Percentiles rank a stretch among this genome's conserved stretches.
These are phyloP conservation scores for Kluyveromyces starmeri DNA, from an alignment of 805 yeast species.

Conservation along the genomic window DNA sequence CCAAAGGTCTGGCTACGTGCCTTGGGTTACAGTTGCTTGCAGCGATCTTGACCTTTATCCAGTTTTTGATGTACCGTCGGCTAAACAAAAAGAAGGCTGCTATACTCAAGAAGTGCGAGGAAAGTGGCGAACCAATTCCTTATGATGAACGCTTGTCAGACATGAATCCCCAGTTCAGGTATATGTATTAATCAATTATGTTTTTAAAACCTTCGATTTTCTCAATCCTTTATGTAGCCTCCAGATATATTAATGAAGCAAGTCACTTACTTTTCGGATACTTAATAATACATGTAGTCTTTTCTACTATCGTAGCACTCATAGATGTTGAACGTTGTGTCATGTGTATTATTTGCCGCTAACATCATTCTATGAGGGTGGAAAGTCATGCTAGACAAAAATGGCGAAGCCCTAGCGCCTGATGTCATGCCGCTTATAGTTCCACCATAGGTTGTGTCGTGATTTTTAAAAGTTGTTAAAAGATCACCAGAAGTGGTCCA, in stretches of 20 bases:
- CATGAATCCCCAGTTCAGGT: conserved; percentile 37
- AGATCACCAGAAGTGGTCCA: conserved; percentile 83
- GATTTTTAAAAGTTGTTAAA: conserved; percentile 46
- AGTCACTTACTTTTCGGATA: not conserved
- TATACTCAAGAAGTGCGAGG: conserved; percentile 27
- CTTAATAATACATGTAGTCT: conserved; percentile 9
- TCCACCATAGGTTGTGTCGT: conserved; percentile 18
- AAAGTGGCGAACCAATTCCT: conserved; percentile 28
- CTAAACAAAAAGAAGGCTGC: conserved; percentile 31
- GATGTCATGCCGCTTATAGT: conserved; percentile 27
- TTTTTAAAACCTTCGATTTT: no score
- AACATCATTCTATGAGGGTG: conserved; percentile 95
- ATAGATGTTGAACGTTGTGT: conserved; percentile 58
- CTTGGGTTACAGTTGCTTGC: conserved; percentile 38
- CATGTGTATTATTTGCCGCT: conserved; percentile 78
- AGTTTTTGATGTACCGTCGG: conserved; percentile 23
- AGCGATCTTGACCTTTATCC: conserved; percentile 30
- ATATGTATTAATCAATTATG: conserved; percentile 37
- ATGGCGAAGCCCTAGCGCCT: conserved; percentile 31
- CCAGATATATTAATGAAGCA: no score
- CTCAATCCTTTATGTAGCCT: no score
- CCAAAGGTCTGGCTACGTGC: conserved; percentile 34
- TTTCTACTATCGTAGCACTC: conserved; percentile 34
- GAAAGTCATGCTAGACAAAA: conserved; percentile 58
- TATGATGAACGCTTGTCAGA: conserved; percentile 30